Conservation (phyloP, 768 basidiomycete genomes). For the Mycena polygramma region DNA sequence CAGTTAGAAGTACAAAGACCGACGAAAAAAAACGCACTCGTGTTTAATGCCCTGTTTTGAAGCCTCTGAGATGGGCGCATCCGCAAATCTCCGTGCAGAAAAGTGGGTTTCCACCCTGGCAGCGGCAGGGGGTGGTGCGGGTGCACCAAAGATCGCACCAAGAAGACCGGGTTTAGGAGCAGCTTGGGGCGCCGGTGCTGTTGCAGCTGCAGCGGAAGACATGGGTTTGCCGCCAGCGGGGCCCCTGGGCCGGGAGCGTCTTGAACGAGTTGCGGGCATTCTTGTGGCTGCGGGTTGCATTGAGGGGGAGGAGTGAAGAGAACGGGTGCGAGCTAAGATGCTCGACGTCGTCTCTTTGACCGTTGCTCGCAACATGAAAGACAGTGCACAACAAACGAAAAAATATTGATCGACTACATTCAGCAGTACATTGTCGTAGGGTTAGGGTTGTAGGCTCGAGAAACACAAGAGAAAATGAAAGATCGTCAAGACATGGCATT, state of each 20-base stretch:
- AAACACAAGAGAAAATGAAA: not conserved
- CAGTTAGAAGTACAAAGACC: constrained; percentile 6
- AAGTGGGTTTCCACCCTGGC: constrained; percentile 41
- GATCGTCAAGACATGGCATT: not conserved
- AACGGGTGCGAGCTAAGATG: constrained; percentile 24
- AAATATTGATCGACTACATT: too few relatives aligned
- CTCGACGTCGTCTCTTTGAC: constrained; percentile 27
- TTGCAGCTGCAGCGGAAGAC: constrained; percentile 29
- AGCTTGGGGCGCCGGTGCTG: not conserved
- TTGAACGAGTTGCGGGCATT: constrained; percentile 33
- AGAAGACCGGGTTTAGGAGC: not conserved
- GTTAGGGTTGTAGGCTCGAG: too few relatives aligned
- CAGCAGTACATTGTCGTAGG: too few relatives aligned
- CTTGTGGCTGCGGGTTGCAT: constrained; percentile 24
- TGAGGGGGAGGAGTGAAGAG: not conserved
- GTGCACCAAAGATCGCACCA: too few relatives aligned
- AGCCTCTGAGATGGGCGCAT: constrained; percentile 53
- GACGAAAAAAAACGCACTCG: constrained; percentile 49
- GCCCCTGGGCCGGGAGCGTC: constrained; percentile 23
- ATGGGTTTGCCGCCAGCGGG: constrained; percentile 16
- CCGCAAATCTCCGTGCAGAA: constrained; percentile 46
- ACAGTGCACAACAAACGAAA: too few relatives aligned
- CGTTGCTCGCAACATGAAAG: constrained; percentile 22
- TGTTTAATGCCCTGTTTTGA: constrained; percentile 59
- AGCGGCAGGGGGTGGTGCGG: not conserved